Evolutionary conservation across 345 rosid genomes (phyloP).

Genomic region (Moricandia arvensis): DNA sequence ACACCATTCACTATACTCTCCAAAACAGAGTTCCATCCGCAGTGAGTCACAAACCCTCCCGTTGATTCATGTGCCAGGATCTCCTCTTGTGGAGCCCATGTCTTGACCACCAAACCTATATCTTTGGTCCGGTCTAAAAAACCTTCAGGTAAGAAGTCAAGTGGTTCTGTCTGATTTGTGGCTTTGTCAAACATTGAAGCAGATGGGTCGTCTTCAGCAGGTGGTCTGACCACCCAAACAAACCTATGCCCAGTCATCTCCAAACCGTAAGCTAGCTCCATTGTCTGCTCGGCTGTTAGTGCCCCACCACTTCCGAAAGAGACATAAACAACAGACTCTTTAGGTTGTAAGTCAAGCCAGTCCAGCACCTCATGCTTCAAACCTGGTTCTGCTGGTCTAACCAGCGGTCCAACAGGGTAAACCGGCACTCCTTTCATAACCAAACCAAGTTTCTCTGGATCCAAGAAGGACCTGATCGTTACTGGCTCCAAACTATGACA

Average conservation of each 20-base stretch:
- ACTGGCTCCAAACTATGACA: conserved; percentile 48
- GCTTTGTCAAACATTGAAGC: conserved; percentile 31
- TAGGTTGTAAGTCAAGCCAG: conserved; percentile 47
- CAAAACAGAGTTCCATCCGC: conserved; percentile 57
- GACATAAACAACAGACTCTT: conserved; percentile 42
- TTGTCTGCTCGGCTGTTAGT: conserved; percentile 39
- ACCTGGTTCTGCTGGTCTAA: conserved; percentile 21
- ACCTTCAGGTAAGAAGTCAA: conserved; percentile 43
- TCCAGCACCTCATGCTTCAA: conserved; percentile 25
- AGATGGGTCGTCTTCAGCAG: conserved; percentile 39
- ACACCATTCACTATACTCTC: conserved; percentile 53
- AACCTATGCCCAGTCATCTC: conserved; percentile 39
- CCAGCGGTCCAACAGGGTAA: conserved; percentile 43
- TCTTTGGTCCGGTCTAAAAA: conserved; percentile 38
- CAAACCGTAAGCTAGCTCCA: conserved; percentile 48
- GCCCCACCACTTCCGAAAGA: conserved; percentile 53
- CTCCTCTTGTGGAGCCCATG: conserved; percentile 53
- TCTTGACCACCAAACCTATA: conserved; percentile 38
- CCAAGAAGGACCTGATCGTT: conserved; percentile 30
- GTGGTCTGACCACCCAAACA: conserved; percentile 46
- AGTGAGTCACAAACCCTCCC: conserved; percentile 53
- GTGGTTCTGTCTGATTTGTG: neutral
- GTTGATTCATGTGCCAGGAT: conserved; percentile 45
- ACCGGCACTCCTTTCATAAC: conserved; percentile 38
- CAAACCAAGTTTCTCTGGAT: conserved; percentile 14